A percentile compares a stretch with the other conserved stretches of the same genome.
These are phyloP conservation scores for Rhynchospora tenuis DNA, from an alignment of 176 grass and related monocot species.

Conservation along the genomic window DNA sequence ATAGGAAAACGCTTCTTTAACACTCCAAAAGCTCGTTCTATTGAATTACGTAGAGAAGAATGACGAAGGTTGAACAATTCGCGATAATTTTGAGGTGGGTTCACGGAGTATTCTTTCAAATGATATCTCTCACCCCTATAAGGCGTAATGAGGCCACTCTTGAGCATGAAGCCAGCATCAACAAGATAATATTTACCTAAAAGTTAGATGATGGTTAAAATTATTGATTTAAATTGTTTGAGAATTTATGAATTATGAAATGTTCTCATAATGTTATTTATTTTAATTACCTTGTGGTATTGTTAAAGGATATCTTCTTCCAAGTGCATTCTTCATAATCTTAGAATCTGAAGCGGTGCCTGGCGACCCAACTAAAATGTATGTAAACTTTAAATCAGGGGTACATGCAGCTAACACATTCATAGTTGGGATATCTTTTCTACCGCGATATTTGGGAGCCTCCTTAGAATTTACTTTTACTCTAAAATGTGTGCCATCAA, in stretches of 20 bases:
- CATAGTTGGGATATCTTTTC: not conserved
- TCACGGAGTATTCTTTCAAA: not conserved
- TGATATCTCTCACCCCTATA: not conserved
- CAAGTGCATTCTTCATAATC: slow-evolving; percentile 8
- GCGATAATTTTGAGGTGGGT: not conserved
- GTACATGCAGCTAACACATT: slow-evolving; percentile 1
- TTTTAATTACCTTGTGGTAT: slow-evolving; percentile 11
- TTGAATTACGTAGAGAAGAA: slow-evolving; percentile 9
- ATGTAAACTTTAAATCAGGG: slow-evolving; percentile 14
- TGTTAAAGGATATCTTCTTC: not conserved
- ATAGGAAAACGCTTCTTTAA: slow-evolving; percentile 19
- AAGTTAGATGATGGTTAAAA: not conserved
- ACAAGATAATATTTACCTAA: slow-evolving; percentile 23
- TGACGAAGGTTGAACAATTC: slow-evolving; percentile 16
- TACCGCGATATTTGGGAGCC: not conserved
- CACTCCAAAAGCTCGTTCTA: slow-evolving; percentile 15
- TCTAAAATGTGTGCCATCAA: slow-evolving; percentile 4
- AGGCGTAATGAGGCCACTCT: not conserved
- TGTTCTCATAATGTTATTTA: not conserved
- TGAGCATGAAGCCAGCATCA: slow-evolving; percentile 3
- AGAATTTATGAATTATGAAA: not conserved
- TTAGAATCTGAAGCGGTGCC: not conserved
- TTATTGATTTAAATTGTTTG: not conserved
- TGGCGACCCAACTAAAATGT: slow-evolving; percentile 4
- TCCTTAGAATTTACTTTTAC: not conserved